Evolutionary conservation across 2,329 filamentous ascomycete species (phyloP).

Genomic region (Truncatella angustata): DNA sequence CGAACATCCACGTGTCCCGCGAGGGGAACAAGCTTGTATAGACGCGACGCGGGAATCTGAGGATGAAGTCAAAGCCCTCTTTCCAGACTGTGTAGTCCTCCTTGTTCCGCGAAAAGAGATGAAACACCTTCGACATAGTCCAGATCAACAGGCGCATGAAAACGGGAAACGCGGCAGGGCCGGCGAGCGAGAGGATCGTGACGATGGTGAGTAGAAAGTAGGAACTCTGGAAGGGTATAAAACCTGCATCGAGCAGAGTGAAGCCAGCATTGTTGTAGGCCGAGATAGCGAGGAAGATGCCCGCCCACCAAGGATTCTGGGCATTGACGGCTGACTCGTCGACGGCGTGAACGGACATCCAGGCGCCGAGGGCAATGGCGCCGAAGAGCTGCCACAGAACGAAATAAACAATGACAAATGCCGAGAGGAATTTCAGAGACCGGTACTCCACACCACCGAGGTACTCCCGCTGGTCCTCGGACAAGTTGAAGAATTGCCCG

Average conservation of each 20-base stretch:
- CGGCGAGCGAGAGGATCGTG: constrained; percentile 59
- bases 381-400: constrained; percentile 45
- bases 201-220: constrained; percentile 52
- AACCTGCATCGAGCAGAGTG: constrained; percentile 64
- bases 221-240: constrained; percentile 56
- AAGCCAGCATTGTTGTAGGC: constrained; percentile 74
- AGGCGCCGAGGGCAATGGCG: constrained; percentile 51
- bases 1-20: constrained; percentile 63
- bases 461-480: constrained; percentile 50
- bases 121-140: constrained; percentile 36
- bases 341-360: constrained; percentile 52
- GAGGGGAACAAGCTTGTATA: constrained; percentile 65
- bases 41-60: constrained; percentile 55
- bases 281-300: constrained; percentile 65
- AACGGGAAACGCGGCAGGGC: constrained; percentile 65
- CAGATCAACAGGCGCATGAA: constrained; percentile 61
- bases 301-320: constrained; percentile 66
- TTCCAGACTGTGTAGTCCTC: constrained; percentile 39
- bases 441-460: constrained; percentile 65
- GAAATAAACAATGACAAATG: constrained; percentile 61
- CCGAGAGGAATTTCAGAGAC: constrained; percentile 57
- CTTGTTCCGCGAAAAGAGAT: constrained; percentile 32
- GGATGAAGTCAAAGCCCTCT: constrained; percentile 51
- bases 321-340: constrained; percentile 50
- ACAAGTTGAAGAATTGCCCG: constrained; percentile 53